Percentiles rank a stretch among this genome's conserved stretches.
phyloP scores from a whole-genome alignment of 345 rosid species.

The Nasturtium officinale region DNA sequence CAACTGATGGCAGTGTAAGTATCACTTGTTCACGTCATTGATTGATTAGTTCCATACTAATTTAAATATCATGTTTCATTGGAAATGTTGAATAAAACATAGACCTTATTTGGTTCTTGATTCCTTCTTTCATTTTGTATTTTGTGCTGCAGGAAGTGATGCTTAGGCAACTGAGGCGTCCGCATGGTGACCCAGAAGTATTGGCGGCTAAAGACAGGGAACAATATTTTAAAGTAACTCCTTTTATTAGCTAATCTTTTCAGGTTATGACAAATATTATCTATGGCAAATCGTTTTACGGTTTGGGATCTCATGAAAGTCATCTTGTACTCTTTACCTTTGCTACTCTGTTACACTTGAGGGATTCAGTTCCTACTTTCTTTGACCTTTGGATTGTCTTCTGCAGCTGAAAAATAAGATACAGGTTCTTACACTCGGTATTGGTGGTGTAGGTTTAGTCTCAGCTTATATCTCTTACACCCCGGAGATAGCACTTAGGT shows the following conservation, averaged over 20 bases:
- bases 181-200: conserved; percentile 74
- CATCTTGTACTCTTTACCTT: background rate
- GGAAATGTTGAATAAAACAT: background rate
- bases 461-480: conserved; percentile 83
- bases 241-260: background rate
- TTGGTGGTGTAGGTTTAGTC: conserved; percentile 86
- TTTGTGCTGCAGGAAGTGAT: conserved; percentile 59
- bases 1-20: conserved; percentile 87
- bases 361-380: background rate
- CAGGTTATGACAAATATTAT: background rate
- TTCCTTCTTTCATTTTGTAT: background rate
- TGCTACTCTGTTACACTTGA: background rate
- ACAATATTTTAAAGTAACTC: conserved; percentile 68
- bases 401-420: conserved; percentile 73
- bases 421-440: conserved; percentile 71
- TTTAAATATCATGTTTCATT: background rate
- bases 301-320: background rate
- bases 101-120: conserved; percentile 29
- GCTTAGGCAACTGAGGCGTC: conserved; percentile 62
- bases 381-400: conserved; percentile 33
- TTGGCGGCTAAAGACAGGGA: conserved; percentile 82
- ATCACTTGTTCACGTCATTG: background rate
- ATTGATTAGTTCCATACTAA: background rate
- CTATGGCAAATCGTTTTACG: background rate
- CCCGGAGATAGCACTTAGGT: conserved; percentile 91